These are phyloP conservation scores for Populus ilicifolia DNA, from an alignment of 345 rosid genomes.

Conservation along the genomic window DNA sequence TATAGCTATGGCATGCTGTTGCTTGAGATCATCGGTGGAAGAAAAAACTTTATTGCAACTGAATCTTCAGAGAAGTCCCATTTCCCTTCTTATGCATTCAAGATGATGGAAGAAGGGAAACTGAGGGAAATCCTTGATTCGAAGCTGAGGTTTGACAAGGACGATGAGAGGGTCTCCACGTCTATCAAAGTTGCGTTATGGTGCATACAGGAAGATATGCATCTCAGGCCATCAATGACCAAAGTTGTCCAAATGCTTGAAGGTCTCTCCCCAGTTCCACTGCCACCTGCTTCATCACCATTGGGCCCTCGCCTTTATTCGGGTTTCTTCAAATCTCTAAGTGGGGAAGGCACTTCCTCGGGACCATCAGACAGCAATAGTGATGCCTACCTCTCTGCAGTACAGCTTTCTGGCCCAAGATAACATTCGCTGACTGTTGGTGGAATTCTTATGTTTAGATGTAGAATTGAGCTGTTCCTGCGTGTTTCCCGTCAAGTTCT, in stretches of 20 bases:
- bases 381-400: slow-evolving; percentile 67
- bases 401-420: slow-evolving; percentile 90
- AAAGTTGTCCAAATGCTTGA: slow-evolving; percentile 96
- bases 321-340: slow-evolving; percentile 36
- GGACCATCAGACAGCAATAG: slow-evolving; percentile 71
- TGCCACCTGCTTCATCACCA: slow-evolving; percentile 62
- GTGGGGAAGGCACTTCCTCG: slow-evolving; percentile 68
- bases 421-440: slow-evolving; percentile 26
- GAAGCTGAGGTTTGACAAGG: slow-evolving; percentile 35
- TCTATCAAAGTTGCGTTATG: slow-evolving; percentile 79
- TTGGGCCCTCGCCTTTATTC: slow-evolving; percentile 57
- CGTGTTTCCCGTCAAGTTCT: background rate
- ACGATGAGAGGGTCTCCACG: slow-evolving; percentile 44
- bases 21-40: slow-evolving; percentile 81
- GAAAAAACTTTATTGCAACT: slow-evolving; percentile 62
- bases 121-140: slow-evolving; percentile 63
- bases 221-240: slow-evolving; percentile 68
- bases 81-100: slow-evolving; percentile 83
- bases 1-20: slow-evolving; percentile 89
- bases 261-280: slow-evolving; percentile 57
- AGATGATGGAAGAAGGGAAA: slow-evolving; percentile 88
- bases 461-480: background rate
- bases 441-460: background rate
- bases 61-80: slow-evolving; percentile 72
- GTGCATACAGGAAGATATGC: slow-evolving; percentile 94